Evolutionary conservation across 2,329 filamentous ascomycete genomes (phyloP).

Genomic region (Penicillium rolfsii): DNA sequence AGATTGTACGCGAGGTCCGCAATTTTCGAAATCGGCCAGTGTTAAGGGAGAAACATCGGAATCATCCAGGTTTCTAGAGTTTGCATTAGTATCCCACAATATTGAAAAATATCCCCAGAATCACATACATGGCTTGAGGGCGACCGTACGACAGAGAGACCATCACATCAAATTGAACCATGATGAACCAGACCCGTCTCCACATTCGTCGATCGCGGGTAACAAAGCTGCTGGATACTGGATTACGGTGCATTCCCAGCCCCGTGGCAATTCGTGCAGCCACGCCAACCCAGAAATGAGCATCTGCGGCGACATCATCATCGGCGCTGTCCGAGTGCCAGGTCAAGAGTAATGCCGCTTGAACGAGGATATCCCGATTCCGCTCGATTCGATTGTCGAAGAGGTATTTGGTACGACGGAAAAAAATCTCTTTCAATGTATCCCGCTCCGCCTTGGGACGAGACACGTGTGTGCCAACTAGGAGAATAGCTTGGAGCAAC

Average conservation of each 20-base stretch:
- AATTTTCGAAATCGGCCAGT: constrained; percentile 52
- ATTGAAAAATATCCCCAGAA: neutral
- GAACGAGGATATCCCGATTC: constrained; percentile 58
- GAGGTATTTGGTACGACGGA: constrained; percentile 57
- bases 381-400: constrained; percentile 59
- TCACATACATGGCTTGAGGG: constrained; percentile 54
- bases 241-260: constrained; percentile 57
- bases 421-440: constrained; percentile 54
- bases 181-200: constrained; percentile 49
- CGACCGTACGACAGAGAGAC: constrained; percentile 54
- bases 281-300: constrained; percentile 58
- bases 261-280: constrained; percentile 58
- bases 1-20: constrained; percentile 48
- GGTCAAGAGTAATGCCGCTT: constrained; percentile 58
- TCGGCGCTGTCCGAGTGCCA: constrained; percentile 59
- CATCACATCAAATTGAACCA: constrained; percentile 51
- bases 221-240: constrained; percentile 46
- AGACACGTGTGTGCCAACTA: constrained; percentile 57
- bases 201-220: constrained; percentile 49
- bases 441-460: constrained; percentile 47
- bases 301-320: constrained; percentile 59
- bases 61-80: constrained; percentile 52
- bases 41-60: constrained; percentile 54
- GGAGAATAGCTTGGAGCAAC: constrained; percentile 55
- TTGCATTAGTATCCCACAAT: constrained; percentile 5